Evolutionary conservation across 1,284 basidiomycete species (phyloP).

Genomic region (Moesziomyces parantarcticus): DNA sequence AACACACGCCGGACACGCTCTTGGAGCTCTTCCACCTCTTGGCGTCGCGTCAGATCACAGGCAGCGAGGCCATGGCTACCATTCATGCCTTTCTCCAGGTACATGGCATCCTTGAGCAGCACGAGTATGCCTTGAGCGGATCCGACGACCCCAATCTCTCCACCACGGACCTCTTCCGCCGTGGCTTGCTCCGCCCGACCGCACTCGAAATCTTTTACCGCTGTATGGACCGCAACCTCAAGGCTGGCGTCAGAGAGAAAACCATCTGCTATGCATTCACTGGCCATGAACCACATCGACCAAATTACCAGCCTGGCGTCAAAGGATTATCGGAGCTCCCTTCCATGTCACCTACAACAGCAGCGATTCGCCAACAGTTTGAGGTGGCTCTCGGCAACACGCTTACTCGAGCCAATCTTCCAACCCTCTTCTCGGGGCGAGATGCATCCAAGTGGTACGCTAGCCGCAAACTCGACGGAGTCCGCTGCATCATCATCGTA

Average conservation of each 20-base stretch:
- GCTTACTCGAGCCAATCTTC: slow-evolving; percentile 20
- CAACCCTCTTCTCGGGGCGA: slow-evolving; percentile 14
- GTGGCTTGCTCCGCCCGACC: slow-evolving; percentile 31
- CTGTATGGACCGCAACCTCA: slow-evolving; percentile 57
- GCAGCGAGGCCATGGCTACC: slow-evolving; percentile 35
- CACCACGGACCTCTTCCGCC: slow-evolving; percentile 25
- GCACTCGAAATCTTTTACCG: slow-evolving; percentile 51
- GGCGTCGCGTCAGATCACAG: slow-evolving; percentile 28
- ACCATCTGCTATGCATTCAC: slow-evolving; percentile 34
- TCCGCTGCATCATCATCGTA: slow-evolving; percentile 51
- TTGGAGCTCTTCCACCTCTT: slow-evolving; percentile 40
- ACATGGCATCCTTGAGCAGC: slow-evolving; percentile 46
- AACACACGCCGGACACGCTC: slow-evolving; percentile 17
- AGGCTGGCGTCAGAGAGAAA: slow-evolving; percentile 45
- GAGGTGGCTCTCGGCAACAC: slow-evolving; percentile 47
- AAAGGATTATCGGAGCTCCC: neutral
- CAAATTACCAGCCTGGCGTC: neutral
- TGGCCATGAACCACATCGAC: neutral
- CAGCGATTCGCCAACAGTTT: slow-evolving; percentile 23
- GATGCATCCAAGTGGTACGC: slow-evolving; percentile 42
- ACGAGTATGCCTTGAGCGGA: slow-evolving; percentile 29
- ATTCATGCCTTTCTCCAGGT: slow-evolving; percentile 35
- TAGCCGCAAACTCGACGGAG: slow-evolving; percentile 55
- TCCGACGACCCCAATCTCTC: slow-evolving; percentile 21
- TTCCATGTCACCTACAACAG: neutral